phyloP scores from a whole-genome alignment of 2,329 filamentous ascomycete species.

The Cladosporium sphaerospermum region DNA sequence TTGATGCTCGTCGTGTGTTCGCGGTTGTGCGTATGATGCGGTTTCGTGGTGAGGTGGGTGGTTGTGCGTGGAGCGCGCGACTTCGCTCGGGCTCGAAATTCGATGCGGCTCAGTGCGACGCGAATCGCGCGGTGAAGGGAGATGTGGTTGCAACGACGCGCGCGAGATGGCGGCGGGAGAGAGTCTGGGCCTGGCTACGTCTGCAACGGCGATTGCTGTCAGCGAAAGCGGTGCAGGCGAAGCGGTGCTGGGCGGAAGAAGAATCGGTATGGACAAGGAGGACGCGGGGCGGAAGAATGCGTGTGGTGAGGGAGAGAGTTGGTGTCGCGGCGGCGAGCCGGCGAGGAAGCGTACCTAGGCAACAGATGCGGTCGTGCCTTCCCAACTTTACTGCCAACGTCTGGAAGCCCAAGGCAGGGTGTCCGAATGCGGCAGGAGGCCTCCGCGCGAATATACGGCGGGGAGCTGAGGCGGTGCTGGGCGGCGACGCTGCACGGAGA shows the following conservation, averaged over 20 bases:
- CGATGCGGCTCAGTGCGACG: not conserved
- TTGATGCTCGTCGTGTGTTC: not conserved
- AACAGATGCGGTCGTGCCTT: slow-evolving; percentile 1
- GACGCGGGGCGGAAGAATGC: not conserved
- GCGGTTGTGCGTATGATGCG: slow-evolving; percentile 2
- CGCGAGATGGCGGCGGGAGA: slow-evolving; percentile 2
- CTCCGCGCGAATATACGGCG: too few relatives aligned
- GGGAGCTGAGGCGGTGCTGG: not conserved
- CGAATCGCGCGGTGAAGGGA: not conserved
- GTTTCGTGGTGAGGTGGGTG: not conserved
- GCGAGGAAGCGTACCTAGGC: slow-evolving; percentile 8
- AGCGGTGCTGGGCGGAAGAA: not conserved
- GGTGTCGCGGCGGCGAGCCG: not conserved
- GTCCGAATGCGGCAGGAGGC: not conserved
- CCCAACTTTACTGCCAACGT: not conserved
- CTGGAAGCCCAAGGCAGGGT: not conserved
- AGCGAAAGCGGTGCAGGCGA: slow-evolving; percentile 7
- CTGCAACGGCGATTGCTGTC: slow-evolving; percentile 8
- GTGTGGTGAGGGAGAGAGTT: not conserved
- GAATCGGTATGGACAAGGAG: not conserved
- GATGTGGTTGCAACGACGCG: not conserved
- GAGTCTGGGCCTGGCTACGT: not conserved
- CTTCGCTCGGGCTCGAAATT: not conserved
- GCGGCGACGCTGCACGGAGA: not conserved
- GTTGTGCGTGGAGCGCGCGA: not conserved